Evolutionary conservation across 305 asterid species (phyloP), one percentile per base, ranked within the genome.

Genomic region (Rubia tinctorum): DNA sequence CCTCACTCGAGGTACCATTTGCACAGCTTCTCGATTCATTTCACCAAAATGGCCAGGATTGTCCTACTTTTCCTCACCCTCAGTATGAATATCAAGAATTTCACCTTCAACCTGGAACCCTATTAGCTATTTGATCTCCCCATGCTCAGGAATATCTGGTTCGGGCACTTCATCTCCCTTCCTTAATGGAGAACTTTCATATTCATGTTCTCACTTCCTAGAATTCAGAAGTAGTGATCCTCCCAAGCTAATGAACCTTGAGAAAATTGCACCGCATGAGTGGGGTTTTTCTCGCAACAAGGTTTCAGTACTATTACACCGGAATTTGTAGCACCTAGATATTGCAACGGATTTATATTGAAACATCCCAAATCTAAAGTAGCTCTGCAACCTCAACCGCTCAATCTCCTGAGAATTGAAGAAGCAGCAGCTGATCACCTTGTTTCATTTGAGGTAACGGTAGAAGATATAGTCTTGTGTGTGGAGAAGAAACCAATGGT

Each of bases 1-100:
- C 97, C 74, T 95, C 99, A 39, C 99, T 98, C 7, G 98, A 95
- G 87, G 99, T 95, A 59, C 99, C 99, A 17, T 95, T 95, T 79
- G 99, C 99, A 15, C 80, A 88, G 74, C 91, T 95, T 76, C 89
- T 95, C 12, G 98, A 90, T 68, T 90, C 96, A 67, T 73, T 78
- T 78, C 86, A 77, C 73, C 97, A 84, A 78, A 84, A 78, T 64
- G 81, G 83, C 61, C 88, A 78, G 68, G 73, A 76, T 62, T 84
- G 86, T 74, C 91, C 77, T 76, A 86, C 87, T 79, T 87, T 78
- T 80, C 95, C 90, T 27, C 73, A 75, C 75, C 84, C 89, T 25
- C 95, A 78, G 59, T 81, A 92, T 58, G 99, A 89, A 59, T 94
- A 90, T 71, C 97, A 88, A 61, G 88, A 95, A 43, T 94, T 90